Percentiles rank a stretch among this genome's conserved stretches.
These are phyloP conservation scores for Chimonanthus salicifolius DNA, from an alignment of 164 flowering plant species.

Conservation along the genomic window DNA sequence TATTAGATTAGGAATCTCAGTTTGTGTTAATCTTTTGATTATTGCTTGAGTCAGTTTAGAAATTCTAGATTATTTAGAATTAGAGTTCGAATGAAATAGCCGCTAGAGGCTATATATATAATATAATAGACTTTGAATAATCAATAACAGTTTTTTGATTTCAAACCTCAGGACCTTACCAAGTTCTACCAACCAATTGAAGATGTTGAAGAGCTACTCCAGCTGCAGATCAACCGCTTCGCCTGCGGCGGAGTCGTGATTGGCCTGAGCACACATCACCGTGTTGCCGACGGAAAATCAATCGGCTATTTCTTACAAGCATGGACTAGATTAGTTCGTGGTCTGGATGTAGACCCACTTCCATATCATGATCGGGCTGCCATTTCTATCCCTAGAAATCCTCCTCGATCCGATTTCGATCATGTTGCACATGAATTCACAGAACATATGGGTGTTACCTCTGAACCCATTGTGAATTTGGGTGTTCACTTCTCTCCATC, in stretches of 20 bases:
- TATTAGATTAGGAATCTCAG: too few species aligned
- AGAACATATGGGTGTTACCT: not conserved
- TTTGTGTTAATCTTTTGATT: too few species aligned
- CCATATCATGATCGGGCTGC: slow-evolving; percentile 6
- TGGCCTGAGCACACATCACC: slow-evolving; percentile 13
- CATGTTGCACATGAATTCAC: slow-evolving; percentile 6
- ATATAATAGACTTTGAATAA: too few species aligned
- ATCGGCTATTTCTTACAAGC: slow-evolving; percentile 10
- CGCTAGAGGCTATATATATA: too few species aligned
- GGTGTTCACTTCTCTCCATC: slow-evolving; percentile 1
- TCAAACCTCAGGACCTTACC: not conserved
- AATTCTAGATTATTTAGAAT: too few species aligned
- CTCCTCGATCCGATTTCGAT: slow-evolving; percentile 10
- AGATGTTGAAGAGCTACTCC: slow-evolving; percentile 9
- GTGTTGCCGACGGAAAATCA: slow-evolving; percentile 14
- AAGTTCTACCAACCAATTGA: slow-evolving; percentile 9
- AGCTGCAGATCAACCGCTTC: slow-evolving; percentile 16
- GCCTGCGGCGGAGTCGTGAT: slow-evolving; percentile 15
- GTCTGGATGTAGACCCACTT: not conserved
- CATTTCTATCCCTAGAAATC: slow-evolving; percentile 3
- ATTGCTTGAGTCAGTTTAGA: too few species aligned
- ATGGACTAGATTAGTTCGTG: slow-evolving; percentile 11
- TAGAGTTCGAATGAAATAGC: too few species aligned
- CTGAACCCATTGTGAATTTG: not conserved
- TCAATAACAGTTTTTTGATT: too few species aligned